Evolutionary conservation across 352 stramenopile genomes (phyloP), one percentile per base, ranked within the genome.

Genomic region (Phytophthora sansomeana): DNA sequence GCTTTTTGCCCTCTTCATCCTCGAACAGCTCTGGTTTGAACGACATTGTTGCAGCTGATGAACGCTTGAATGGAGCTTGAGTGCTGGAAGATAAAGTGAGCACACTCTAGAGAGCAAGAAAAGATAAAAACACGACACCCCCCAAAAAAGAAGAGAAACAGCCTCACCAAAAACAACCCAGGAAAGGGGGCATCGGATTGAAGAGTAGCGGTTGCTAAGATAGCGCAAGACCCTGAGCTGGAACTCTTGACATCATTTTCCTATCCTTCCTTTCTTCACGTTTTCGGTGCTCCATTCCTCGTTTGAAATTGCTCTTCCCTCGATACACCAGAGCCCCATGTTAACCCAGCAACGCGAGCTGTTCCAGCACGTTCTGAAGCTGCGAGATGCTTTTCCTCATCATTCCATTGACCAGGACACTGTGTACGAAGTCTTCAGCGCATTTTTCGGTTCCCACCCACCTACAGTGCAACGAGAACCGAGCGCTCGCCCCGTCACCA

Each of bases 1-100:
- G 72, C 63, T 89, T 65, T 55, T 90, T 90, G 26, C 81, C 83
- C 2, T 67, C 47, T 9, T 93, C 82, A 44, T 90, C 81, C 26
- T 74, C 75, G 65, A 95, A 95, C 57, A 95, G 69, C 63, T 88
- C 61, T 17, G 78, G 62, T 58, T 80, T 83, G 69, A 94, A 94
- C 26, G 85, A 91, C 85, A 93, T 93, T 39, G 16, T 63, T 16
- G 13, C 8, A 2, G 28, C n/a, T 29, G 14, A 4, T 26, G 41
- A n/a, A 26, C 17, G 19, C 29, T 71, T 39, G 28, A 35, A 13
- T 13, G 41, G 36, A 35, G 21, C 14, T 58, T 4, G 24, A 33
- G 17, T 35, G 29, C 30, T 42, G 13, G 28, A 56, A 51, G 33
- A n/a, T 19, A 64, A n/a, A 68, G 24, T 69, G 64, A 42, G 16